Evolutionary conservation across 345 rosid genomes (phyloP), one percentile per base, ranked within the genome.

Genomic region (Eucalyptus regnans): DNA sequence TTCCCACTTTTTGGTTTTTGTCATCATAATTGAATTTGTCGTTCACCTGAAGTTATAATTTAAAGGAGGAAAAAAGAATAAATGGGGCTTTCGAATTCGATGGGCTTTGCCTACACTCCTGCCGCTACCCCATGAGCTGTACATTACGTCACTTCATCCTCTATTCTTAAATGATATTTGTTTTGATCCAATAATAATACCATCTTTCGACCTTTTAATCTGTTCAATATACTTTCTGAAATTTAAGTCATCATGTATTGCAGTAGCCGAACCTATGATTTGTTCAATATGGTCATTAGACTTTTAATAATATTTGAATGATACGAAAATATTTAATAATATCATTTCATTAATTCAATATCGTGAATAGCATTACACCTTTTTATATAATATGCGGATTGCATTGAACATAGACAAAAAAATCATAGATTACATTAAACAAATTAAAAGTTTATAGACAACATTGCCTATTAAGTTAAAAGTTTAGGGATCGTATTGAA

Each of bases 401-500:
- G 4, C 1, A 56, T 56, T 9, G 3, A 23, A 56, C 0, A 23
- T 56, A 23, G 9, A 56, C 6, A 20, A 8, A 23, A 56, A 22
- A 4, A 4, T 20, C 1, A 23, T 20, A 6, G 0, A 56, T 56
- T 22, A 0, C 6, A 20, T 56, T 56, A 56, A 56, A 56, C 0
- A 56, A 56, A 56, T 56, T 56, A 2, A 23, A 9, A 56, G 0
- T 56, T 4, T 0, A 10, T 9, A 7, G 2, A 56, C 29, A 7
- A 56, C 1, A 9, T 23, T 0, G 1, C 0, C 1, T 7, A 9
- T 10, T 23, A 56, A 25, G 1, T 56, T 56, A 9, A 4, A 56
- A 56, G 0, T 56, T 56, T 56, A 56, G 0, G 1, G 3, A 2
- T 56, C 3, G 9, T 0, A 9, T 56, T 9, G 0, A 23, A 56